Base-by-base conservation (phyloP, 164 flowering plant species). In the Vitis rotundifolia region DNA sequence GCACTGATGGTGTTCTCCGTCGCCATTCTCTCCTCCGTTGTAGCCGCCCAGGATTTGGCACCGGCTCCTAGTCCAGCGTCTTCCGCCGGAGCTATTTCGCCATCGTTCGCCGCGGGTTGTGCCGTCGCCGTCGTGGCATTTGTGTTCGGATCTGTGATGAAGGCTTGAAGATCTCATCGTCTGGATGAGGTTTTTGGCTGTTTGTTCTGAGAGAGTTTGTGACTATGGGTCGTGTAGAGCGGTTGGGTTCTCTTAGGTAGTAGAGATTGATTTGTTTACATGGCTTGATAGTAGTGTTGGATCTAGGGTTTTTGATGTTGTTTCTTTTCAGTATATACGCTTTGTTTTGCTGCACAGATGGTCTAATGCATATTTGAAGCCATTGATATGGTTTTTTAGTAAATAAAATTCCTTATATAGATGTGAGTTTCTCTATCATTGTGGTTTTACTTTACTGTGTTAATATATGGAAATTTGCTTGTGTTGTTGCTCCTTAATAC, bases 1-100 rank as follows among this genome's bases (percentile, higher is more conserved):
- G 49, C 75, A 28, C 13, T 82, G 13, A 54, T 84, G 72, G 79
- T 77, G 9, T 65, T 78, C 9, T 11, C 76, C 31, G 2, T 76
- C 73, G 56, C 75, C 56, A 59, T 74, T 2, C 15, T 77, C 60
- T 71, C 77, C 18, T 14, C 67, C 60, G 3, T 67, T 8, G 79
- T 67, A n/a, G 64, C 69, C 7, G 78, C 73, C 22, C 69, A 66
- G 0, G 82, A 80, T 0, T 77, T 78, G 0, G 73, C 85, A 55
- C 88, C 90, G 3, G 87, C 87, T 11, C 90, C 90, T 2, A 48
- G 70, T 1, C 86, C 88, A 0, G 52, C 76, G 6, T 73, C 88
- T 1, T 77, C 78, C 0, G 79, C 79, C 10, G 74, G 73, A 29
- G 52, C 74, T 3, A 60, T 81, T 49, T 65, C 81, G 1, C 84